These are phyloP conservation scores for Phoenix dactylifera DNA, from an alignment of 176 grass and related monocot species.

Conservation along the genomic window DNA sequence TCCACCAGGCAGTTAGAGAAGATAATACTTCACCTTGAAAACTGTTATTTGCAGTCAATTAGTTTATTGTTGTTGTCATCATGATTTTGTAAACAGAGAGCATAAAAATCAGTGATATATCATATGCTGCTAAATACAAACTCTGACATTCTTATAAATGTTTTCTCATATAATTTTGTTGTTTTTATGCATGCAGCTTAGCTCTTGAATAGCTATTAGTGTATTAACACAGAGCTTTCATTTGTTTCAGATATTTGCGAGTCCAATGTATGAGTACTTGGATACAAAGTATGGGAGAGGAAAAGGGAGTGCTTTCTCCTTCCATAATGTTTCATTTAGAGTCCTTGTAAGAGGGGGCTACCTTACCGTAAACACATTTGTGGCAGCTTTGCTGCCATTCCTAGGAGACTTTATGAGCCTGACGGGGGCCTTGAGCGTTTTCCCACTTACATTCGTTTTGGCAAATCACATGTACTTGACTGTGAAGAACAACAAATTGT, in stretches of 20 bases:
- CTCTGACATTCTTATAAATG: too few species aligned
- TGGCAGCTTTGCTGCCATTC: conserved; percentile 80
- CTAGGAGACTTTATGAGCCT: conserved; percentile 94
- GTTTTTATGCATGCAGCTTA: too few species aligned
- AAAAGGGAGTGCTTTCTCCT: conserved; percentile 47
- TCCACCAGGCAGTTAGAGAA: too few species aligned
- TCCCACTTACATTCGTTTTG: conserved; percentile 89
- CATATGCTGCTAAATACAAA: too few species aligned
- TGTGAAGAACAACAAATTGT: conserved; percentile 55
- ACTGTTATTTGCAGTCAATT: too few species aligned
- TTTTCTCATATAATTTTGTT: too few species aligned
- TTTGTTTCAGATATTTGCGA: conserved; percentile 82
- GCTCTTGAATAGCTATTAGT: too few species aligned
- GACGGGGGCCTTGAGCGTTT: conserved; percentile 82
- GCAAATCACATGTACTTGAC: conserved; percentile 93
- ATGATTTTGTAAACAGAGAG: too few species aligned
- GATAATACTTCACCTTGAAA: too few species aligned
- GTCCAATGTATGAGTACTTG: conserved; percentile 91
- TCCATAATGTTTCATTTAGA: conserved; percentile 65
- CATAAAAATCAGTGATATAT: too few species aligned
- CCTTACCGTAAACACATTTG: conserved; percentile 65
- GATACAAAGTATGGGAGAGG: conserved; percentile 77
- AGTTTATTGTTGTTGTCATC: too few species aligned
- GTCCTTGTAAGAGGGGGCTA: conserved; percentile 78
- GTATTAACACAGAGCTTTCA: neutral